These are phyloP conservation scores for Ophiostoma pallidulum DNA, from an alignment of 2,329 filamentous ascomycete species.

Conservation along the genomic window DNA sequence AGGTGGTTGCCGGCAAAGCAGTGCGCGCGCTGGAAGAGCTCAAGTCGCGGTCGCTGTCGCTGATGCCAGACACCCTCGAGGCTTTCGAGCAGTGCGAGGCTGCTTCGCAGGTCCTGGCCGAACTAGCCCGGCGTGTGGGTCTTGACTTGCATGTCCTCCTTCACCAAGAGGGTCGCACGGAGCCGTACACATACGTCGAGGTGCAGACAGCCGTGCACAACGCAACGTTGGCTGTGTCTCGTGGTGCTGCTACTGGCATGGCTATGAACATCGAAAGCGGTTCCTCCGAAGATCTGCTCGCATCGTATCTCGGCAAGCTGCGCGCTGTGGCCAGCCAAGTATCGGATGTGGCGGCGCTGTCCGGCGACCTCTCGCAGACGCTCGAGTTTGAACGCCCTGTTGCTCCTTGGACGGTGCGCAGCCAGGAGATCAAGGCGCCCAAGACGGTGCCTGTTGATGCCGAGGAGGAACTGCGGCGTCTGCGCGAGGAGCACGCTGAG, in stretches of 20 bases:
- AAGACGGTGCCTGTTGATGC: constrained; percentile 73
- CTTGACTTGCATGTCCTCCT: constrained; percentile 56
- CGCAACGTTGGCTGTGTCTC: constrained; percentile 30
- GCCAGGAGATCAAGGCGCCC: constrained; percentile 70
- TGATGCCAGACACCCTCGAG: constrained; percentile 56
- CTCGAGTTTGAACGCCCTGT: constrained; percentile 68
- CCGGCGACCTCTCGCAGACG: constrained; percentile 60
- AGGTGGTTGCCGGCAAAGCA: constrained; percentile 73
- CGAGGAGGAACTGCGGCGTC: constrained; percentile 71
- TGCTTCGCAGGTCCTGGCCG: constrained; percentile 54
- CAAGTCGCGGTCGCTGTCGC: constrained; percentile 62
- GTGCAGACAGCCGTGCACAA: constrained; percentile 53
- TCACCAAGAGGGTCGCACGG: constrained; percentile 60
- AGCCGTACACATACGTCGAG: constrained; percentile 58
- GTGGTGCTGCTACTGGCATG: background rate
- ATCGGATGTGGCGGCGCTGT: constrained; percentile 60
- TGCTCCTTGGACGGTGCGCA: constrained; percentile 75
- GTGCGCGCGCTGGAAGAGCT: constrained; percentile 70
- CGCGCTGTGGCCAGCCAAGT: constrained; percentile 55
- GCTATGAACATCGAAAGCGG: background rate
- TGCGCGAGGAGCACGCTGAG: constrained; percentile 73
- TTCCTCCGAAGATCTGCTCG: constrained; percentile 60
- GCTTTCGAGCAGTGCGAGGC: constrained; percentile 62
- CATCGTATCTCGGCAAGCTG: constrained; percentile 57
- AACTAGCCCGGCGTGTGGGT: constrained; percentile 58